Percentiles rank a stretch among this genome's conserved stretches.
Evolutionary conservation across 2,329 filamentous ascomycete genomes (phyloP).

Genomic region (Aspergillus arachidicola): DNA sequence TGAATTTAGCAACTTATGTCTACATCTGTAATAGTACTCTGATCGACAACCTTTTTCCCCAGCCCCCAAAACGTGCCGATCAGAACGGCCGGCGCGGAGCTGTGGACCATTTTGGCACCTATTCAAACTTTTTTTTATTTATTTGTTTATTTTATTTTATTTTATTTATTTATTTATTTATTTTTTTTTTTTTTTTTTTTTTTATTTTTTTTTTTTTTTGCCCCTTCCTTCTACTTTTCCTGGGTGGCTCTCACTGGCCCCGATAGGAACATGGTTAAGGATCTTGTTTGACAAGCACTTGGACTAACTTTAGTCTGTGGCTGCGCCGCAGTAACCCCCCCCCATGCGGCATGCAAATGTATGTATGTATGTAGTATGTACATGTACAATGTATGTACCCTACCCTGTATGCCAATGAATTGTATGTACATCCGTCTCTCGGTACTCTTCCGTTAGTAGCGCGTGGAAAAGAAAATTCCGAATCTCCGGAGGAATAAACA

Average conservation of each 20-base stretch:
- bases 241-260: background rate
- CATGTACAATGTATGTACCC: background rate
- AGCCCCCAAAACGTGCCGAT: slow-evolving; percentile 19
- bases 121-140: background rate
- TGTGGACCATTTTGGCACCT: slow-evolving; percentile 1
- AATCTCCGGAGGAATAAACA: background rate
- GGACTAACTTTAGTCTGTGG: background rate
- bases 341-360: slow-evolving; percentile 3
- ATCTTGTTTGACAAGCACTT: slow-evolving; percentile 1
- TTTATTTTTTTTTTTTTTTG: no score
- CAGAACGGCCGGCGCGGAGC: slow-evolving; percentile 14
- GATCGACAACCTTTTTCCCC: slow-evolving; percentile 13
- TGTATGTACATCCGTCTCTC: background rate
- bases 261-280: no score
- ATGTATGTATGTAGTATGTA: background rate
- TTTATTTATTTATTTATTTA: no score
- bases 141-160: background rate
- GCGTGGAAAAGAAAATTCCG: background rate
- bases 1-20: background rate
- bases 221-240: background rate
- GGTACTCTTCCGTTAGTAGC: background rate
- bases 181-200: background rate
- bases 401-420: background rate
- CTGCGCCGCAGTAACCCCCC: background rate
- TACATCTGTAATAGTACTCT: background rate